A percentile compares a stretch with the other conserved stretches of the same genome.
Evolutionary conservation across 1,284 basidiomycete species (phyloP).

Genomic region (Rugiboletus extremiorientalis): DNA sequence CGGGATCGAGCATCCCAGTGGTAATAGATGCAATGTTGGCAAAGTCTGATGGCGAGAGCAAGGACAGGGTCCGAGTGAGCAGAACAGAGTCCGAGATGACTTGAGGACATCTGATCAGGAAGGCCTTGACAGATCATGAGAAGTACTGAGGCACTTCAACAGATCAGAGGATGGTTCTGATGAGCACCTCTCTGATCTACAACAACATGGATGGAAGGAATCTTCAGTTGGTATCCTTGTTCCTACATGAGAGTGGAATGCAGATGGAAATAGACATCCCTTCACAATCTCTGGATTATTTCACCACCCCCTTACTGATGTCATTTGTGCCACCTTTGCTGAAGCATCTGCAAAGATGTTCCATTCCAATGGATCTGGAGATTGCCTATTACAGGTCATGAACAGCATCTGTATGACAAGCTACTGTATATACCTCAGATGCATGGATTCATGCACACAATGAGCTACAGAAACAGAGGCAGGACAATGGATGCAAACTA

Average conservation of each 20-base stretch:
- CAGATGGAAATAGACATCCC: not conserved
- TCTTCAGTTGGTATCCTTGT: not conserved
- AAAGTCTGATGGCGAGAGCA: too few species aligned
- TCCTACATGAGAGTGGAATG: conserved; percentile 1
- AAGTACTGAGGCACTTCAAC: too few species aligned
- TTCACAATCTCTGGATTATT: conserved; percentile 5
- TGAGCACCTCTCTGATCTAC: too few species aligned
- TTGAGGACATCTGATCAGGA: too few species aligned
- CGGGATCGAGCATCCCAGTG: too few species aligned
- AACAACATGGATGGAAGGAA: too few species aligned
- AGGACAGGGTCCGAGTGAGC: too few species aligned
- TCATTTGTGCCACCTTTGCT: conserved; percentile 2
- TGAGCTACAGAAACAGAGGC: conserved; percentile 17
- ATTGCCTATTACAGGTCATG: not conserved
- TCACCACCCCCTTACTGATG: not conserved
- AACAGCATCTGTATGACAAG: conserved; percentile 12
- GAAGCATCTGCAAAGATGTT: conserved; percentile 1
- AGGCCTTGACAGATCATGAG: too few species aligned
- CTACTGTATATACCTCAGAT: conserved; percentile 16
- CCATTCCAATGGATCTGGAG: conserved; percentile 16
- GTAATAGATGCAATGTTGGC: too few species aligned
- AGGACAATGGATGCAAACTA: not conserved
- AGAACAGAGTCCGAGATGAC: too few species aligned
- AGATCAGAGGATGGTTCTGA: too few species aligned
- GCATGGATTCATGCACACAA: conserved; percentile 19